Conservation (phyloP, 73 alveolate species). For the Tetrahymena thermophila region DNA sequence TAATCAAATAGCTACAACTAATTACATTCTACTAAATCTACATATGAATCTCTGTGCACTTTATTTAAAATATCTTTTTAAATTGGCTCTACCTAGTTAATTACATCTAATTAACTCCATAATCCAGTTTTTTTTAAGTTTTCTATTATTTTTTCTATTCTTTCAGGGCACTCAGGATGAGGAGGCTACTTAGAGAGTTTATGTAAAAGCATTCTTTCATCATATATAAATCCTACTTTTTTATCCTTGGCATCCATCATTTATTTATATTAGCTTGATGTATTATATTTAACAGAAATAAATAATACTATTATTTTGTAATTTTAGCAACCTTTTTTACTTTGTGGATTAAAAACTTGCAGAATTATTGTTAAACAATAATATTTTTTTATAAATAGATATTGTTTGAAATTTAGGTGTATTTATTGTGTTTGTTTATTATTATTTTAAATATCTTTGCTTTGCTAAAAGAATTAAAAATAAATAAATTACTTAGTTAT, state of each 20-base stretch:
- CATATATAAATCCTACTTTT: not conserved
- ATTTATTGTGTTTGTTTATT: too few relatives aligned
- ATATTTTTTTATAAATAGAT: not conserved
- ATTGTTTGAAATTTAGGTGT: too few relatives aligned
- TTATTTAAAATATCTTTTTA: not conserved
- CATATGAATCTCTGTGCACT: not conserved
- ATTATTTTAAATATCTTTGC: not conserved
- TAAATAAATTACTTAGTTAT: too few relatives aligned
- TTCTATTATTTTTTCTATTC: not conserved
- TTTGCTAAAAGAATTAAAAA: not conserved
- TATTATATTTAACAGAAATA: not conserved
- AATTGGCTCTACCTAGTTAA: not conserved
- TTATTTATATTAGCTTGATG: too few relatives aligned
- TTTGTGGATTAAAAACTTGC: not conserved
- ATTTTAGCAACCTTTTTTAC: too few relatives aligned
- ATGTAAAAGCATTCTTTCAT: not conserved
- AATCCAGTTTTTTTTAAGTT: not conserved
- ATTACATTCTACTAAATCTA: not conserved
- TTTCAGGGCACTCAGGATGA: not conserved
- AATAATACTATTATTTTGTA: not conserved
- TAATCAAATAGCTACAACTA: too few relatives aligned
- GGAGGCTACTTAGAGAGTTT: not conserved
- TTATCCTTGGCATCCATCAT: not conserved
- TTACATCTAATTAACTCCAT: not conserved
- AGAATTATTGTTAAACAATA: not conserved